A percentile compares a stretch with the other conserved stretches of the same genome.
phyloP scores from a whole-genome alignment of 2,329 filamentous ascomycete genomes.

The Penicillium griseofulvum region DNA sequence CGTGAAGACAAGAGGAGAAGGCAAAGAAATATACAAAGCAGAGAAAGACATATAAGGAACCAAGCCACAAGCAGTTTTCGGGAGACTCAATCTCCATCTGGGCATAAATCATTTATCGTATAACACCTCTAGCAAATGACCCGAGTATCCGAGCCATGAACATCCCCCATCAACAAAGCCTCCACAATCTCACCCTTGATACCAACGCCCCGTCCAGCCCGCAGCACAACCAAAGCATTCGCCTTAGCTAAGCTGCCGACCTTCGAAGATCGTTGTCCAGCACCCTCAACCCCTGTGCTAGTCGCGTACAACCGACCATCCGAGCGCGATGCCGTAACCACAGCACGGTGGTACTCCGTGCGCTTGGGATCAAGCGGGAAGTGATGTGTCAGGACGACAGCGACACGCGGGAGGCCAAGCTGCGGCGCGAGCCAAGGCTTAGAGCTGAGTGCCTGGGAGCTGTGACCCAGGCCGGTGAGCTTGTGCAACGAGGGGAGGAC shows the following conservation, averaged over 20 bases:
- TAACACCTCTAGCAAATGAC: slow-evolving; percentile 17
- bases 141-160: slow-evolving; percentile 31
- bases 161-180: slow-evolving; percentile 71
- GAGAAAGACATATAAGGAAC: not conserved
- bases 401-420: slow-evolving; percentile 70
- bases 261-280: slow-evolving; percentile 74
- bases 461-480: slow-evolving; percentile 60
- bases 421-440: slow-evolving; percentile 47
- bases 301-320: slow-evolving; percentile 70
- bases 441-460: slow-evolving; percentile 14
- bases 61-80: slow-evolving; percentile 1
- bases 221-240: slow-evolving; percentile 74
- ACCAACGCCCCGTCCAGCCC: slow-evolving; percentile 51
- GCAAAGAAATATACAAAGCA: not conserved
- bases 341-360: slow-evolving; percentile 85
- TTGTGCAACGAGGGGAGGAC: slow-evolving; percentile 83
- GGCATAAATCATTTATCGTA: slow-evolving; percentile 4
- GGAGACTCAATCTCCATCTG: slow-evolving; percentile 12
- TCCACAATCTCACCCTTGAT: slow-evolving; percentile 69
- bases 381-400: slow-evolving; percentile 69
- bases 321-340: slow-evolving; percentile 59
- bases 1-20: not conserved
- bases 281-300: slow-evolving; percentile 69
- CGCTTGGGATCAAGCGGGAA: slow-evolving; percentile 71
- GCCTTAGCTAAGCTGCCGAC: slow-evolving; percentile 87